Evolutionary conservation across 2,329 filamentous ascomycete species (phyloP), one percentile per base, ranked within the genome.

Genomic region (Aspergillus ibericus): DNA sequence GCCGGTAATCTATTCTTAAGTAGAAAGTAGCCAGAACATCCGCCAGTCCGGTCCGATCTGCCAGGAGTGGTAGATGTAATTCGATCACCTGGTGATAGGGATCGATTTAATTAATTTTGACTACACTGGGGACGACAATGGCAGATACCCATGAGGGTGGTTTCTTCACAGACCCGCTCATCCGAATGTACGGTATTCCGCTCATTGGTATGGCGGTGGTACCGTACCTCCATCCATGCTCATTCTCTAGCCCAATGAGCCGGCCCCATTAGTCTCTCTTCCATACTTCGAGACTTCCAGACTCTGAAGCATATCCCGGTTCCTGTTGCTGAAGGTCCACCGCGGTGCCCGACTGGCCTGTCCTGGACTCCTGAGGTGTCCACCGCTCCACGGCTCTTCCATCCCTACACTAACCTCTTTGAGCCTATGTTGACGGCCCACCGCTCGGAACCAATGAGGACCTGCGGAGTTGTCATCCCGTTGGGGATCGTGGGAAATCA

Each of bases 401-500:
- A 40, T 53, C 36, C 36, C 35, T 40, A 27, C 36, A 15, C 51
- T 53, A 53, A 53, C 51, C 51, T 12, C 25, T 20, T 53, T 18
- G 51, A 25, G 51, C 27, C 36, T 53, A 15, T 53, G 51, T 53
- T 53, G 51, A 53, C 51, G 51, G 18, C 51, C 51, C 51, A 53
- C 51, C 25, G 18, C 25, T 10, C 38, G 9, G 25, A 16, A n/a
- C 51, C 51, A 53, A 53, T 53, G n/a, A 36, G 10, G 38, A 13
- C n/a, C 36, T 13, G 16, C 29, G 51, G 36, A 53, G 51, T 44
- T 42, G 51, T 53, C 51, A 53, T 53, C 51, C 36, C 51, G 51
- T 53, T 53, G 51, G 51, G 51, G 44, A 53, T 29, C 35, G 34
- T 50, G 47, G 47, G 47, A 50, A 50, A 35, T 50, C 47, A 50